These are phyloP conservation scores for Solanum pimpinellifolium DNA, from an alignment of 257 asterid genomes.

Conservation along the genomic window DNA sequence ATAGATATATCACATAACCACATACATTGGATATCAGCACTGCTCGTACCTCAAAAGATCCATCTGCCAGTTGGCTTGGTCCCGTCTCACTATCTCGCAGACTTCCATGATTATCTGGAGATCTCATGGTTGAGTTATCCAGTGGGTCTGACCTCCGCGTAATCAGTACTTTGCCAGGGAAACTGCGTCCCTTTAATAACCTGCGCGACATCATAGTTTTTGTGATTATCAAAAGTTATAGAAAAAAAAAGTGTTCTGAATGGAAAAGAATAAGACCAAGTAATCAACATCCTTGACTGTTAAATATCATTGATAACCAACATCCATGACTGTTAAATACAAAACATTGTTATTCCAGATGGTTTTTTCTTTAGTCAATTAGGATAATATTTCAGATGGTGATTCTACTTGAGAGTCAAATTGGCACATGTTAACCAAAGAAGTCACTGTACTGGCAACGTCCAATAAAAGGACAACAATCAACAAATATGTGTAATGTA, in stretches of 20 bases:
- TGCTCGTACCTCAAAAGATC: constrained; percentile 38
- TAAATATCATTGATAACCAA: not conserved
- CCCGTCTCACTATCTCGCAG: constrained; percentile 36
- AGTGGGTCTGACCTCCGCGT: constrained; percentile 58
- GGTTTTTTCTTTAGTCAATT: not conserved
- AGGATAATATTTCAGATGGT: not conserved
- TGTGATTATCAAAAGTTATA: not conserved
- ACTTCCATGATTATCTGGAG: constrained; percentile 49
- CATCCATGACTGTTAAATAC: not conserved
- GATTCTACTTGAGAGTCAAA: not conserved
- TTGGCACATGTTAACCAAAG: not conserved
- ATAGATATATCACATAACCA: not conserved
- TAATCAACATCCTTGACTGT: not conserved
- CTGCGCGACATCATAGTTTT: constrained; percentile 21
- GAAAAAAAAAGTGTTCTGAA: not conserved
- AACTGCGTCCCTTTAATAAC: constrained; percentile 92
- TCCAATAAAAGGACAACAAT: not conserved
- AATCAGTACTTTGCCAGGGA: constrained; percentile 88
- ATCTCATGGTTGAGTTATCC: constrained; percentile 36
- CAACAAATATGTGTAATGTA: not conserved
- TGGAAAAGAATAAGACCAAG: not conserved
- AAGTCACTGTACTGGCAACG: not conserved
- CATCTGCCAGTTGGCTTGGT: constrained; percentile 33
- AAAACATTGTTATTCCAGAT: not conserved
- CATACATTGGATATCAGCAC: not conserved